phyloP scores from a whole-genome alignment of 768 basidiomycete species.

The Lactifluus piperatus region DNA sequence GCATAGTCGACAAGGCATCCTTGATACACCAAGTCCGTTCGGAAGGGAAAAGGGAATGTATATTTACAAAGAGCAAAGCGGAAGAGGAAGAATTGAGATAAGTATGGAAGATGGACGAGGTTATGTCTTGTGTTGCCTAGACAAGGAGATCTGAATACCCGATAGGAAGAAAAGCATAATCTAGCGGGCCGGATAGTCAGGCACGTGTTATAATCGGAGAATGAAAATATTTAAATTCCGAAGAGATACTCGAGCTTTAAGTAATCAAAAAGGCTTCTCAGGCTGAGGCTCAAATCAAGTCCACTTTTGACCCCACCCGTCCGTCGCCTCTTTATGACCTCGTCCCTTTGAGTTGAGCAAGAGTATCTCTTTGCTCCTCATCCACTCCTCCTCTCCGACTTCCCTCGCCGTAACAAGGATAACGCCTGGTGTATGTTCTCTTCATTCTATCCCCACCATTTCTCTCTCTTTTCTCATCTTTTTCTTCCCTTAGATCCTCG shows the following conservation, averaged over 20 bases:
- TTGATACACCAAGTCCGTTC: no score
- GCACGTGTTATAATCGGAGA: constrained; percentile 11
- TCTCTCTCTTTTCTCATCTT: background rate
- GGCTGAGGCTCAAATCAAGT: background rate
- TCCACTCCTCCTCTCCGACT: constrained; percentile 28
- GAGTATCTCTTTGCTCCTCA: constrained; percentile 23
- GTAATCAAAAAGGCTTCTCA: background rate
- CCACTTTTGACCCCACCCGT: constrained; percentile 7
- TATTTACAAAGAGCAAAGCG: background rate
- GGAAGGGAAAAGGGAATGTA: background rate
- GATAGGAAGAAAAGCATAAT: constrained; percentile 5
- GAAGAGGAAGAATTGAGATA: background rate
- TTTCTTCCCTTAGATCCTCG: constrained; percentile 51
- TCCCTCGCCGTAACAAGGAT: constrained; percentile 45
- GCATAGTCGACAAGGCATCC: no score
- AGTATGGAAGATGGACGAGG: background rate
- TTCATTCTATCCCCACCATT: background rate
- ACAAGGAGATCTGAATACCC: constrained; percentile 7
- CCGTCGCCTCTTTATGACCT: constrained; percentile 18
- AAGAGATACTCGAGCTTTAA: background rate
- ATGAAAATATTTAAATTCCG: constrained; percentile 8
- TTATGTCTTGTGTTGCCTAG: background rate
- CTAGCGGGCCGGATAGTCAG: constrained; percentile 16
- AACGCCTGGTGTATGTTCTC: constrained; percentile 38
- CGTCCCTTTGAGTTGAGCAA: constrained; percentile 9